Evolutionary conservation across 495 filamentous ascomycete genomes (phyloP), one percentile per base, ranked within the genome.

Genomic region (Lepraria neglecta): DNA sequence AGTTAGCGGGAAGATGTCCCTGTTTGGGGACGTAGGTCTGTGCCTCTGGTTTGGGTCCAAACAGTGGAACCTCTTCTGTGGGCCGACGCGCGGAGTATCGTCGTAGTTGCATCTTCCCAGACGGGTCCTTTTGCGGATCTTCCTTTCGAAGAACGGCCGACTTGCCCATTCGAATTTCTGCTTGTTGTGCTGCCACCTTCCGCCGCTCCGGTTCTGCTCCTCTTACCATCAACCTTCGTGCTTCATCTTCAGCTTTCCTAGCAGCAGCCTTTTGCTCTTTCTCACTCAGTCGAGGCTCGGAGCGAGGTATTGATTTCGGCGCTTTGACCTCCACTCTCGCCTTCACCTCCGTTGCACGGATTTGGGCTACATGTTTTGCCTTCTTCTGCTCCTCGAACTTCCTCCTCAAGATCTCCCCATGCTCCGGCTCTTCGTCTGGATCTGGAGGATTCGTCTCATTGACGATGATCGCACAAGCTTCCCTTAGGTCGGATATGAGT

Each of bases 401-500:
- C 44, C 56, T 63, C 14, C 60, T 63, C n/a, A 64, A 33, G 11
- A 51, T 54, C 47, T 69, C 67, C 24, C 59, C 51, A 31, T 65
- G 64, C 53, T 69, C 64, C 19, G 64, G 67, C 14, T 64, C 61
- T 40, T 69, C 64, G 51, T 69, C 67, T 10, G 64, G 64, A 19
- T 62, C 62, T 33, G 65, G 61, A 59, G 67, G 67, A 31, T 67
- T 66, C 0, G 67, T 69, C 38, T 67, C 47, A 1, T 63, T 67
- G 40, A 69, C 67, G 17, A 69, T 52, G 33, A 69, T 67, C 30
- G 67, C 59, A 45, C 67, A 69, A 40, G 58, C 61, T 47, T 64
- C 54, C 54, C 61, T 57, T 33, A 69, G 46, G 27, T 66, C 67
- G n/a, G 54, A 33, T 38, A 64, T 35, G 46, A 10, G 62, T 43